Evolutionary conservation across 495 filamentous ascomycete genomes (phyloP), one percentile per base, ranked within the genome.

Genomic region (Aspergillus indologenus): DNA sequence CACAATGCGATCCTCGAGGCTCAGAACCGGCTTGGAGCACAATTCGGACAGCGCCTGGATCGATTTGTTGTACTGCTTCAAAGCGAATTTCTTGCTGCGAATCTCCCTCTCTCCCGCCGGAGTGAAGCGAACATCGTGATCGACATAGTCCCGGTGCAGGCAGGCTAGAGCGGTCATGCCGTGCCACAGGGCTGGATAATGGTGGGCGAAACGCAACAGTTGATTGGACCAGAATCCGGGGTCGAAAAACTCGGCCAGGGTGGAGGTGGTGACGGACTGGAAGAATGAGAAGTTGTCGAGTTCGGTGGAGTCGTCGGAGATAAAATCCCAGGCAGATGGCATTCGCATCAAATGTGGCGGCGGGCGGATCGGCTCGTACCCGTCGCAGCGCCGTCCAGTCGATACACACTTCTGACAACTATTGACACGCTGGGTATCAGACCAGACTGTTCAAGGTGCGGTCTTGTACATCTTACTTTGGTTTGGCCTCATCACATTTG

Each of bases 401-500:
- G 48, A 51, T 17, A n/a, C 29, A 15, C 48, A 51, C 18, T 31
- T 24, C 6, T 18, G 23, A 29, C 48, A 51, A 31, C 48, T 51
- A 31, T 7, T 7, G 17, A 14, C n/a, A n/a, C n/a, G n/a, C 12
- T 18, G 29, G 8, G 1, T 14, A 19, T 29, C 7, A 18, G 2
- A 19, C 18, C 6, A 51, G 17, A 6, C 2, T 4, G 15, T 3
- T 17, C 46, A 24, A 15, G 46, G 14, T 20, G 7, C 8, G 20
- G 11, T 2, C 26, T 7, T 2, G 21, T 50, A n/a, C 1, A 15
- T 24, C 48, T 29, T 15, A 51, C 48, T 23, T 51, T 29, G 48
- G 48, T 15, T 51, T 51, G 22, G 48, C n/a, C 24, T 51, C 48
- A 19, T 51, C 48, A 19, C 48, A 51, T 8, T 31, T 51, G 23